A percentile compares a stretch with the other conserved stretches of the same genome.
These are phyloP conservation scores for Aspergillus alliaceus DNA, from an alignment of 2,329 filamentous ascomycete species.

Conservation along the genomic window DNA sequence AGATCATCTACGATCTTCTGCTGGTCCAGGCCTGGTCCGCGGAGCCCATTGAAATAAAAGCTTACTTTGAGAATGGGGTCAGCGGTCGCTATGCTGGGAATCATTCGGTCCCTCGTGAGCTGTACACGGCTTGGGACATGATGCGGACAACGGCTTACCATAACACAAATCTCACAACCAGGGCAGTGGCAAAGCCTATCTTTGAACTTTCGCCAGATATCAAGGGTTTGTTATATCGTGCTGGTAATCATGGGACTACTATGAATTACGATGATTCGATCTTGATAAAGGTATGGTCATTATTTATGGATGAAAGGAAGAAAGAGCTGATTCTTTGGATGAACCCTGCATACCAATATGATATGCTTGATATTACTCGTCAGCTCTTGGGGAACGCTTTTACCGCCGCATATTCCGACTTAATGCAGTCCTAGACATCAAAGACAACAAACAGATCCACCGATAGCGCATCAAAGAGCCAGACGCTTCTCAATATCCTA, in stretches of 20 bases:
- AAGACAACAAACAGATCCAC: not conserved
- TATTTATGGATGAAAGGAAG: not conserved
- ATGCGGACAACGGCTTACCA: not conserved
- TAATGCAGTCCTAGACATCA: not conserved
- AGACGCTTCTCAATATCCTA: not conserved
- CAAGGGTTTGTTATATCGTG: not conserved
- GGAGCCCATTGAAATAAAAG: not conserved
- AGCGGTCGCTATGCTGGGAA: not conserved
- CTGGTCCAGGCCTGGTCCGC: not conserved
- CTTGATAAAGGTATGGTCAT: not conserved
- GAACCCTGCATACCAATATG: not conserved
- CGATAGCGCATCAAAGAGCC: not conserved
- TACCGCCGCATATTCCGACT: not conserved
- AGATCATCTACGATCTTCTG: not conserved
- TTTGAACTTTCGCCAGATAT: not conserved
- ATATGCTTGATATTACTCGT: not conserved
- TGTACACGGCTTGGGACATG: not conserved
- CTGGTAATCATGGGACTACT: not conserved
- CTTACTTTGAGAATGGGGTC: not conserved
- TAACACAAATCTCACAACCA: not conserved
- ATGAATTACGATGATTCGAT: not conserved
- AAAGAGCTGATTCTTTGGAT: not conserved
- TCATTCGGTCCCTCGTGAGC: not conserved
- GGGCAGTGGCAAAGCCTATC: not conserved
- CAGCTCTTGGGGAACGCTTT: not conserved